phyloP scores from a whole-genome alignment of 768 basidiomycete species.

The Xerocomus spinulosus region DNA sequence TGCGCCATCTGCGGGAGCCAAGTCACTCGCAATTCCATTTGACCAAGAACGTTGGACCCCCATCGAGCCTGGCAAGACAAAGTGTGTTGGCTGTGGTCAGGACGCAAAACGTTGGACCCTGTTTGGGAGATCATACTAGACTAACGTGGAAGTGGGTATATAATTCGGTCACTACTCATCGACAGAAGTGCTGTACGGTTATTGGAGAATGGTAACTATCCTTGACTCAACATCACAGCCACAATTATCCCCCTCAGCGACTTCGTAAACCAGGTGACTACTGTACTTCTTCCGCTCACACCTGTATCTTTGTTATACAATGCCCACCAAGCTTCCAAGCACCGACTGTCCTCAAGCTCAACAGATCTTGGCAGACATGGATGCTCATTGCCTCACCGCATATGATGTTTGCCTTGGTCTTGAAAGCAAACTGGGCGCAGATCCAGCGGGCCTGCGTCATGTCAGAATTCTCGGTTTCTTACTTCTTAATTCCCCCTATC shows the following conservation, averaged over 20 bases:
- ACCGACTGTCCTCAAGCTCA: neutral
- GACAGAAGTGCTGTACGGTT: neutral
- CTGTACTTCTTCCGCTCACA: too few species aligned
- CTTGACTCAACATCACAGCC: too few species aligned
- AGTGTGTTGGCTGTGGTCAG: constrained; percentile 83
- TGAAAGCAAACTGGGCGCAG: neutral
- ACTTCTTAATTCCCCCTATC: constrained; percentile 4
- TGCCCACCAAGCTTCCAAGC: neutral
- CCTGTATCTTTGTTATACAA: too few species aligned
- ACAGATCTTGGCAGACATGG: too few species aligned
- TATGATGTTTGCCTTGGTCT: constrained; percentile 1
- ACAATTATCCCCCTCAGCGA: too few species aligned
- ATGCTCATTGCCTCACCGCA: neutral
- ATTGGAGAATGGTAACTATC: too few species aligned
- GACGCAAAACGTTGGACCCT: constrained; percentile 95
- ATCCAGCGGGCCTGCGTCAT: neutral
- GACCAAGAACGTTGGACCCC: constrained; percentile 80
- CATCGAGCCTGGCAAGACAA: constrained; percentile 80
- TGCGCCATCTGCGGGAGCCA: constrained; percentile 95
- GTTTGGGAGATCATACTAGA: constrained; percentile 86
- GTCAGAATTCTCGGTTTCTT: constrained; percentile 7
- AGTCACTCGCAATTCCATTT: constrained; percentile 94
- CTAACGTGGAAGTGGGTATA: neutral
- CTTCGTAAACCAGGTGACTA: too few species aligned
- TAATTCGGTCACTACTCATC: neutral